These are phyloP conservation scores for Pseudopyrenochaeta lycopersici DNA, from an alignment of 2,329 filamentous ascomycete species.

Conservation along the genomic window DNA sequence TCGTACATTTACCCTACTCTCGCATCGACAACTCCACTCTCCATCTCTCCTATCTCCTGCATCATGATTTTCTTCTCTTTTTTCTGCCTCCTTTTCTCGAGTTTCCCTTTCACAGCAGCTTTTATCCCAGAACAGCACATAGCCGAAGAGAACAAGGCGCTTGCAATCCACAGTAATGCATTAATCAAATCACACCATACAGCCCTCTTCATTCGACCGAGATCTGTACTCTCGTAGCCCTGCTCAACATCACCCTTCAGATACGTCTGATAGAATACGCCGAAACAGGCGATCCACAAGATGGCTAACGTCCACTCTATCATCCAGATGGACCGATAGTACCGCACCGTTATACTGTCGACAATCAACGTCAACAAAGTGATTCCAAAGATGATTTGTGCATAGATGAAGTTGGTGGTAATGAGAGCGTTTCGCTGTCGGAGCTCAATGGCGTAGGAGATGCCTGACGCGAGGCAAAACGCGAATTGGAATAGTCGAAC, in stretches of 20 bases:
- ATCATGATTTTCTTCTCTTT: slow-evolving; percentile 3
- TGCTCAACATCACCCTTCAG: not conserved
- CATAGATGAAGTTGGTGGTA: slow-evolving; percentile 25
- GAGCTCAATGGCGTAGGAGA: slow-evolving; percentile 34
- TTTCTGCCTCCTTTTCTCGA: slow-evolving; percentile 6
- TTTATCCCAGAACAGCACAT: slow-evolving; percentile 36
- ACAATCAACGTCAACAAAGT: slow-evolving; percentile 24
- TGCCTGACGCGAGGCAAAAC: slow-evolving; percentile 34
- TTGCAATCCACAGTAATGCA: slow-evolving; percentile 31
- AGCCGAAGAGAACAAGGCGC: slow-evolving; percentile 31
- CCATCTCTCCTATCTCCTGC: slow-evolving; percentile 4
- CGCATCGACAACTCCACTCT: slow-evolving; percentile 2
- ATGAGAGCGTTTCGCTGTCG: slow-evolving; percentile 7
- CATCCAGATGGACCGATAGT: slow-evolving; percentile 31
- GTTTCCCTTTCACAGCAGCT: slow-evolving; percentile 23
- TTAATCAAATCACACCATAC: slow-evolving; percentile 36
- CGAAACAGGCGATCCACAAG: slow-evolving; percentile 35
- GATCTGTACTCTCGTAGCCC: slow-evolving; percentile 15
- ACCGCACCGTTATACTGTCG: slow-evolving; percentile 28
- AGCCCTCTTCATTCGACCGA: slow-evolving; percentile 26
- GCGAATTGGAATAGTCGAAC: slow-evolving; percentile 30
- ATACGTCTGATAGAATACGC: slow-evolving; percentile 27
- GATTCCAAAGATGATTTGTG: slow-evolving; percentile 25
- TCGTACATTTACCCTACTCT: not conserved
- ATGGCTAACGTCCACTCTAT: slow-evolving; percentile 29